These are phyloP conservation scores for Pseudogymnoascus sp. DNA, from an alignment of 2,329 filamentous ascomycete genomes.

Conservation along the genomic window DNA sequence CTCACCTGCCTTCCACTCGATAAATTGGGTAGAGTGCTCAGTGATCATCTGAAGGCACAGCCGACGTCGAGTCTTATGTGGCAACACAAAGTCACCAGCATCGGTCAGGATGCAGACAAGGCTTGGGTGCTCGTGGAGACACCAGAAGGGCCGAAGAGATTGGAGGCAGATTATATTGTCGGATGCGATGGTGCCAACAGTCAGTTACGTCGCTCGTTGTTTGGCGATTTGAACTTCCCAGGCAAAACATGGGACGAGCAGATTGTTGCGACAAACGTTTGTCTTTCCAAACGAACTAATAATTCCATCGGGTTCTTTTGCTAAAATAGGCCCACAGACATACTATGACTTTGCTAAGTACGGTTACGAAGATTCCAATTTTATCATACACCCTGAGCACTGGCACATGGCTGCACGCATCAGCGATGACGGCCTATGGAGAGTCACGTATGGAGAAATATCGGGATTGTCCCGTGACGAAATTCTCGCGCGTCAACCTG, in stretches of 20 bases:
- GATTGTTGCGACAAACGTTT: no score
- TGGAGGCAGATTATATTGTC: no score
- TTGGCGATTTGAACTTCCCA: no score
- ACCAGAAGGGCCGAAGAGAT: slow-evolving; percentile 26
- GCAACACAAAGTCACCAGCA: slow-evolving; percentile 38
- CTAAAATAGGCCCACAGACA: slow-evolving; percentile 33
- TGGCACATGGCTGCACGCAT: slow-evolving; percentile 57
- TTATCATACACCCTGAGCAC: slow-evolving; percentile 53
- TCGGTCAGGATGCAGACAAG: slow-evolving; percentile 38
- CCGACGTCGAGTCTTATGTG: slow-evolving; percentile 34
- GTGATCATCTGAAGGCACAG: slow-evolving; percentile 28
- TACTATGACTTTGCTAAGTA: slow-evolving; percentile 54
- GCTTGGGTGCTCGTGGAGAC: slow-evolving; percentile 41
- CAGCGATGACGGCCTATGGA: slow-evolving; percentile 50
- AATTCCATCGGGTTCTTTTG: no score
- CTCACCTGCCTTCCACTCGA: no score
- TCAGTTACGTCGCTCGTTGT: no score
- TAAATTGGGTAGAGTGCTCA: no score
- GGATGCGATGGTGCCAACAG: no score
- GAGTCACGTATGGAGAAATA: slow-evolving; percentile 55
- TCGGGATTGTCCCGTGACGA: slow-evolving; percentile 45
- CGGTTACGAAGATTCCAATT: slow-evolving; percentile 48
- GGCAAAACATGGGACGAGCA: neutral
- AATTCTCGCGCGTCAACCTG: slow-evolving; percentile 43
- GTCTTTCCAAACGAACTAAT: no score